These are phyloP conservation scores for Ustilago sp. DNA, from an alignment of 1,284 basidiomycete genomes.

Conservation along the genomic window DNA sequence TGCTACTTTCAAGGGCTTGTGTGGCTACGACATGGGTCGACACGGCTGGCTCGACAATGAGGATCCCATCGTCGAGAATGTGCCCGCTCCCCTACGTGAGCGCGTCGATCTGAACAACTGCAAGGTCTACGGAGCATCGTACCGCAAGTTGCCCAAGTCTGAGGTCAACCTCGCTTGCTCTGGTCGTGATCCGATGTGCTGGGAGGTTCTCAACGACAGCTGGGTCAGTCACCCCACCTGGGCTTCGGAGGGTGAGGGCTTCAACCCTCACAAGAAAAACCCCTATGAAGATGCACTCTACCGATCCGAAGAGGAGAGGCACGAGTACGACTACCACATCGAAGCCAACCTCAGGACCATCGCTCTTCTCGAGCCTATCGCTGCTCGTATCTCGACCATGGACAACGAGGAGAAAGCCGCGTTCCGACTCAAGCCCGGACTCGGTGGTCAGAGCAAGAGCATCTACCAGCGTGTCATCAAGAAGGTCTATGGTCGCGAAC, in stretches of 20 bases:
- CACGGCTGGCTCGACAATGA: constrained; percentile 74
- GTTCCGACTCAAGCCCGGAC: constrained; percentile 87
- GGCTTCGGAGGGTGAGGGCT: constrained; percentile 94
- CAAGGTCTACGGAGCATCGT: constrained; percentile 82
- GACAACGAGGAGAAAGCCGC: constrained; percentile 83
- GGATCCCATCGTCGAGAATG: constrained; percentile 71
- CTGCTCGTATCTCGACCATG: constrained; percentile 88
- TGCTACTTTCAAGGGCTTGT: constrained; percentile 85
- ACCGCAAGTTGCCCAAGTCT: constrained; percentile 86
- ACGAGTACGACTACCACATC: constrained; percentile 97
- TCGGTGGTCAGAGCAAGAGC: constrained; percentile 87
- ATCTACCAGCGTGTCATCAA: constrained; percentile 95
- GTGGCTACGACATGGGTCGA: constrained; percentile 79
- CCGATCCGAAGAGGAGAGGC: constrained; percentile 96
- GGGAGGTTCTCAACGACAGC: constrained; percentile 83
- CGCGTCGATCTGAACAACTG: constrained; percentile 67
- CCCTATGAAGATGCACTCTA: constrained; percentile 95
- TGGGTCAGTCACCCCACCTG: constrained; percentile 93
- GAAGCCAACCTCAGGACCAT: constrained; percentile 93
- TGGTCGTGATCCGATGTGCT: constrained; percentile 92
- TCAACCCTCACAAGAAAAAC: constrained; percentile 97
- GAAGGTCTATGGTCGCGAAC: constrained; percentile 90
- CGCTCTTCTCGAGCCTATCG: constrained; percentile 89
- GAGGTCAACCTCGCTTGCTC: constrained; percentile 92
- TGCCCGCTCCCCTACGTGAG: constrained; percentile 68